Evolutionary conservation across 805 yeast species (phyloP).

Genomic region (Sugiyamaella floridensis): DNA sequence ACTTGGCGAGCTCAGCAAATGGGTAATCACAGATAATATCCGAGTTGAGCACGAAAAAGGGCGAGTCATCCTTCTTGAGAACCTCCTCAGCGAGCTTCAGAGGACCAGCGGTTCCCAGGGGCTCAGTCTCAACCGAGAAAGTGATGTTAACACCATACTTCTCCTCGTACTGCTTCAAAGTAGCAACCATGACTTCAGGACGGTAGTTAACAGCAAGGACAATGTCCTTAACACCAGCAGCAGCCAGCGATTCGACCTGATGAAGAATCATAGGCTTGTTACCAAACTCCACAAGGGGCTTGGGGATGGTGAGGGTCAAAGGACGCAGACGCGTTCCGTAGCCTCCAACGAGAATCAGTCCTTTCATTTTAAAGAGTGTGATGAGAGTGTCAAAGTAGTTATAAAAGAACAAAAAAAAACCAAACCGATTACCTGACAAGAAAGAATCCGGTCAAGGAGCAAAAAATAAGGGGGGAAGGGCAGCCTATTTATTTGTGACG

Average conservation of each 20-base stretch:
- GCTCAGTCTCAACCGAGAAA: slow-evolving; percentile 98
- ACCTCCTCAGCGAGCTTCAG: slow-evolving; percentile 92
- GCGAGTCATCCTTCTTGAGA: slow-evolving; percentile 88
- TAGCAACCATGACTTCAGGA: slow-evolving; percentile 97
- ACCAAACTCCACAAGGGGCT: slow-evolving; percentile 96
- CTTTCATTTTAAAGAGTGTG: slow-evolving; percentile 57
- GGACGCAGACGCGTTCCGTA: slow-evolving; percentile 99
- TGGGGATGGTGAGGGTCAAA: slow-evolving; percentile 86
- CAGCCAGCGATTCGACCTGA: slow-evolving; percentile 96
- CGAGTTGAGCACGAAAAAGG: slow-evolving; percentile 95
- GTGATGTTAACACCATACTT: slow-evolving; percentile 93
- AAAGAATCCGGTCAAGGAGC: slow-evolving; percentile 3
- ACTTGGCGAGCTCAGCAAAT: slow-evolving; percentile 80
- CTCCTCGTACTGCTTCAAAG: slow-evolving; percentile 88
- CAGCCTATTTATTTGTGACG: neutral
- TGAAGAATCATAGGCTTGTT: slow-evolving; percentile 99
- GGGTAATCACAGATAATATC: slow-evolving; percentile 99
- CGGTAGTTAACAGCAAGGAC: slow-evolving; percentile 98
- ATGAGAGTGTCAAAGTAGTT: neutral
- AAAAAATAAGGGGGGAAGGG: neutral
- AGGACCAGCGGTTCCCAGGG: slow-evolving; percentile 99
- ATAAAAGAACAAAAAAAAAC: neutral
- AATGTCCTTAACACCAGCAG: slow-evolving; percentile 97
- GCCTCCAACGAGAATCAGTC: slow-evolving; percentile 97
- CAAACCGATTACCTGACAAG: neutral